Conservation (phyloP, 176 grass and related monocot species). For the Cenchrus fungigraminus region DNA sequence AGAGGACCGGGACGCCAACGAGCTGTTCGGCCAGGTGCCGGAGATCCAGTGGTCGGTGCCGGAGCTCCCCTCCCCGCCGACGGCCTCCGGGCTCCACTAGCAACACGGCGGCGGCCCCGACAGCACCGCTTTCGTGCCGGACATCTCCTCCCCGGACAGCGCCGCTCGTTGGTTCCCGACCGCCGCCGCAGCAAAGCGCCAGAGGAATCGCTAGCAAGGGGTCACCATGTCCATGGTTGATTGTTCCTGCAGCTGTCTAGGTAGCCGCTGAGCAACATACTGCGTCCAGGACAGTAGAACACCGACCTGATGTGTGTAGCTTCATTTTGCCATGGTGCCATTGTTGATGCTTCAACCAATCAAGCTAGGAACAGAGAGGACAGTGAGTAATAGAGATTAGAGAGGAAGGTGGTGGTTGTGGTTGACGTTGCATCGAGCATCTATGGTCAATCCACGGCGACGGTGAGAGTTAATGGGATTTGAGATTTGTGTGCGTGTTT, state of each 20-base stretch:
- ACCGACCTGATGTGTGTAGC: background rate
- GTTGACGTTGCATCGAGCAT: background rate
- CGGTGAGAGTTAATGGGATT: background rate
- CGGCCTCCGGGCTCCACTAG: constrained; percentile 63
- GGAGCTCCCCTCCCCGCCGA: constrained; percentile 59
- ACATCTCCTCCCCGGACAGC: constrained; percentile 46
- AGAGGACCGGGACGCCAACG: constrained; percentile 51
- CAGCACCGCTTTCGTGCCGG: constrained; percentile 43
- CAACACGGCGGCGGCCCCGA: constrained; percentile 12
- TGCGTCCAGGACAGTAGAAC: background rate
- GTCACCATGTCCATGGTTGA: background rate
- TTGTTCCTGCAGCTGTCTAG: background rate
- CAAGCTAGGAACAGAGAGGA: background rate
- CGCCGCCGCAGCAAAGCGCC: constrained; percentile 39
- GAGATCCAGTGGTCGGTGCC: constrained; percentile 64
- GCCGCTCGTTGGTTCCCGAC: constrained; percentile 28
- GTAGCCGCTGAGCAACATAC: background rate
- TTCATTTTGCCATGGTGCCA: background rate
- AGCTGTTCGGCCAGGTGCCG: constrained; percentile 65
- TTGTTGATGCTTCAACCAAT: background rate
- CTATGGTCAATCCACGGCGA: background rate
- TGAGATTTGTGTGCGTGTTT: background rate
- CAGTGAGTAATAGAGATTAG: background rate
- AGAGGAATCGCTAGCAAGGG: constrained; percentile 38
- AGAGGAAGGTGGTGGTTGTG: background rate